Evolutionary conservation across 108 stramenopile species (phyloP).

Genomic region (Cyclostephanos invisitatus): DNA sequence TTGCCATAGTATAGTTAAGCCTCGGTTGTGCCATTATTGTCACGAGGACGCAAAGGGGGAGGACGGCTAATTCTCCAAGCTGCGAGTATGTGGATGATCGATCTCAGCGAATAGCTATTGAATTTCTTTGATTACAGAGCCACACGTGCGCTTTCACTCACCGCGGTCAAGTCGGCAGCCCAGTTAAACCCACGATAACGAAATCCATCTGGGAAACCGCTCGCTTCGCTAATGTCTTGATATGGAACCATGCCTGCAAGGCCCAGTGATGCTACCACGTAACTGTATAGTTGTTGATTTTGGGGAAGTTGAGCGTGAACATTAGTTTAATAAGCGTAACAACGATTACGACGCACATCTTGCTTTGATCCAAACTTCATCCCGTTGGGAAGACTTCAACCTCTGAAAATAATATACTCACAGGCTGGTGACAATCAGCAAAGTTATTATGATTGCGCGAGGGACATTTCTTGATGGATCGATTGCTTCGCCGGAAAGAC

Average conservation of each 20-base stretch:
- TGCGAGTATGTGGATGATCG: neutral
- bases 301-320: neutral
- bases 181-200: constrained; percentile 47
- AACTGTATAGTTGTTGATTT: neutral
- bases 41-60: constrained; percentile 90
- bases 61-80: constrained; percentile 78
- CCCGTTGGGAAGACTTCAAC: neutral
- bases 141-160: constrained; percentile 9
- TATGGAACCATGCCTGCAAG: constrained; percentile 73
- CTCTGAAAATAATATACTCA: neutral
- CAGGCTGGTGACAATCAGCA: constrained; percentile 55
- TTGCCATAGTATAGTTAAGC: constrained; percentile 77
- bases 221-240: constrained; percentile 57
- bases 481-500: constrained; percentile 67
- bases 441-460: constrained; percentile 60
- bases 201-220: constrained; percentile 81
- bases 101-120: neutral
- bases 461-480: constrained; percentile 66
- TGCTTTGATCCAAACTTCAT: neutral
- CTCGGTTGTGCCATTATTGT: constrained; percentile 89
- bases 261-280: constrained; percentile 59
- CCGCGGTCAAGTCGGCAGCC: constrained; percentile 62
- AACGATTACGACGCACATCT: neutral
- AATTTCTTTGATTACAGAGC: neutral
- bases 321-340: neutral